Evolutionary conservation across 176 grass and related monocot species (phyloP), one percentile per base, ranked within the genome.

Genomic region (Areca catechu): DNA sequence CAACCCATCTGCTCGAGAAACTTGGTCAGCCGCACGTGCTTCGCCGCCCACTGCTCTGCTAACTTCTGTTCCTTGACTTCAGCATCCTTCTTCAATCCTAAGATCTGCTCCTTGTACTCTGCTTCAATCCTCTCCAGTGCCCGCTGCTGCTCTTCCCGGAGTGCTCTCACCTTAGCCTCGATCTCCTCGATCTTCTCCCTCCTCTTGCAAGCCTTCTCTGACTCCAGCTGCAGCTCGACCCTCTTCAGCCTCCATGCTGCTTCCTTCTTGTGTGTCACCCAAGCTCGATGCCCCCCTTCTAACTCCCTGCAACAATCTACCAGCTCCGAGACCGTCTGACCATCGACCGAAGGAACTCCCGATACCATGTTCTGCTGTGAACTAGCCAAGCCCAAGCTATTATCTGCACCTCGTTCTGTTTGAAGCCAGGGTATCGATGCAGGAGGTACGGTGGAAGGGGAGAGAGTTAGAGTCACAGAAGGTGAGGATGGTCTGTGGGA

Each of bases 51-150:
- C 68, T 93, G 94, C 63, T 99, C 94, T 1, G 79, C 88, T 73
- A 89, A 76, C 52, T 99, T 93, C 76, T 92, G 83, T 58, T 99
- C 94, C 81, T 99, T 99, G 15, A 75, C 29, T 61, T 89, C 76
- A 2, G 94, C 88, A 58, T 99, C 94, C 19, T 82, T 89, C 49
- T 79, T 73, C 57, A 99, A 74, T 0, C 77, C 84, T 5, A 71
- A 48, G 0, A 93, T 79, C 84, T 86, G 89, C 50, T 93, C 94
- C 20, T 85, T 52, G 79, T 86, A 80, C 60, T 99, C 88, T 7
- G 66, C 54, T 24, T 99, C 94, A 3, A 89, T 68, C 59, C 84
- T 81, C 63, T 99, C 94, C 51, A 80, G 68, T 2, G 76, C 79
- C 7, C 76, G 69, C 4, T 72, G 73, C 70, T 99, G 84, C 79